Base-by-base conservation (phyloP, 1,139 yeast genomes). In the Hanseniaspora gamundiae region DNA sequence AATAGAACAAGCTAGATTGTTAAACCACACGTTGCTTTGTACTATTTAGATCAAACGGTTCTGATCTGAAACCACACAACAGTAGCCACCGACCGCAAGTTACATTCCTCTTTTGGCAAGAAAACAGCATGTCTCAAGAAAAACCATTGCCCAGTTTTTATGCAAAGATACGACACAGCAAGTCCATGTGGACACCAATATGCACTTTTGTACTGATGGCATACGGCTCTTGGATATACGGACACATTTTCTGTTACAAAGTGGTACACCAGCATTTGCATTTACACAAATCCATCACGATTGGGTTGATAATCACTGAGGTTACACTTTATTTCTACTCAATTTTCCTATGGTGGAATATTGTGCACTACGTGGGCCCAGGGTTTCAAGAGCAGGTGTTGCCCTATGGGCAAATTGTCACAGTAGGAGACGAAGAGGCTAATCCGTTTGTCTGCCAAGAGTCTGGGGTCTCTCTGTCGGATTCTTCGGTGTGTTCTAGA, bases 141-240 rank as follows among this genome's bases (percentile, higher is more conserved):
- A n/a, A n/a, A n/a, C n/a, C n/a, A n/a, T n/a, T n/a, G 9, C 3
- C 35, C 16, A 11, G 16, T 8, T 17, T 19, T 10, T 17, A 19
- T 3, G 5, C 14, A 9, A 19, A 7, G 21, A 13, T 19, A 17
- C 36, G 24, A 17, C 36, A 33, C 10, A 3, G 17, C 10, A 17
- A 33, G 24, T 7, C 6, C 3, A 33, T 33, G 10, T 33, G 21
- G 39, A 17, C 20, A 11, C 39, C 39, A 9, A 10, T 36, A 13
- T 21, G 17, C 13, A 22, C 39, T 8, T 36, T 36, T 36, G 10
- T 21, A 8, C 17, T 55, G n/a, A 40, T 49, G 22, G 38, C 48
- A 10, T 57, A 57, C 43, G 54, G 55, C 20, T 51, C 55, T 17
- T 57, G 61, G 61, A 57, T 51, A 7, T 58, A 47, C 35, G 50